Percentiles rank a stretch among this genome's conserved stretches.
Conservation (phyloP, 1,139 yeast species). For the Pichia kudriavzevii region DNA sequence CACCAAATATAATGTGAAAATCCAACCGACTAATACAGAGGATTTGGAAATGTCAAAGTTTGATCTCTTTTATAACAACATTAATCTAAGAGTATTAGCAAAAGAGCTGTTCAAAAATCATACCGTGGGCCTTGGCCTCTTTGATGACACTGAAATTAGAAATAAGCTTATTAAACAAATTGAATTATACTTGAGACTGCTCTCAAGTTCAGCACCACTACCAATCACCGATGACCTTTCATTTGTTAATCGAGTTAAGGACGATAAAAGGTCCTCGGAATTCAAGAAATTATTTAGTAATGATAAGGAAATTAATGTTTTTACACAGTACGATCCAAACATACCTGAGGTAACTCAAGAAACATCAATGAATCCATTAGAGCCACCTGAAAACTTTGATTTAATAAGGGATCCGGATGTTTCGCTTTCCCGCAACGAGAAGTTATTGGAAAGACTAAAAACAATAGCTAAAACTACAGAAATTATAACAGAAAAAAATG, state of each 20-base stretch:
- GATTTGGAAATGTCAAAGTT: conserved; percentile 2
- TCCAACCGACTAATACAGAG: too few relatives aligned
- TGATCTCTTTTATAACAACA: background rate
- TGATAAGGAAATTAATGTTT: background rate
- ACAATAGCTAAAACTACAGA: background rate
- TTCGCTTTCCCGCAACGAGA: background rate
- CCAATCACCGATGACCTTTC: conserved; percentile 11
- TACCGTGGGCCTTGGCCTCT: conserved; percentile 1
- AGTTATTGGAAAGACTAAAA: conserved; percentile 5
- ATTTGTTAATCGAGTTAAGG: conserved; percentile 18
- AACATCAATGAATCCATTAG: conserved; percentile 22
- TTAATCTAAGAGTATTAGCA: conserved; percentile 1
- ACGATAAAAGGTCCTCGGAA: conserved; percentile 17
- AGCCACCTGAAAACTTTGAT: conserved; percentile 14
- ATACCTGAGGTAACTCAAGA: conserved; percentile 23
- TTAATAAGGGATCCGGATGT: conserved; percentile 4
- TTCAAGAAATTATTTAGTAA: conserved; percentile 11
- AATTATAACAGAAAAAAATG: conserved; percentile 1
- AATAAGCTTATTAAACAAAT: conserved; percentile 9
- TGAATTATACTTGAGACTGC: conserved; percentile 8
- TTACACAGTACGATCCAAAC: conserved; percentile 10
- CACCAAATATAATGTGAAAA: too few relatives aligned
- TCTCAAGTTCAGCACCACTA: conserved; percentile 14
- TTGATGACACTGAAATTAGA: conserved; percentile 1
- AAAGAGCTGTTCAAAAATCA: background rate